Evolutionary conservation across 768 basidiomycete genomes (phyloP).

Genomic region (Floccularia luteovirens): DNA sequence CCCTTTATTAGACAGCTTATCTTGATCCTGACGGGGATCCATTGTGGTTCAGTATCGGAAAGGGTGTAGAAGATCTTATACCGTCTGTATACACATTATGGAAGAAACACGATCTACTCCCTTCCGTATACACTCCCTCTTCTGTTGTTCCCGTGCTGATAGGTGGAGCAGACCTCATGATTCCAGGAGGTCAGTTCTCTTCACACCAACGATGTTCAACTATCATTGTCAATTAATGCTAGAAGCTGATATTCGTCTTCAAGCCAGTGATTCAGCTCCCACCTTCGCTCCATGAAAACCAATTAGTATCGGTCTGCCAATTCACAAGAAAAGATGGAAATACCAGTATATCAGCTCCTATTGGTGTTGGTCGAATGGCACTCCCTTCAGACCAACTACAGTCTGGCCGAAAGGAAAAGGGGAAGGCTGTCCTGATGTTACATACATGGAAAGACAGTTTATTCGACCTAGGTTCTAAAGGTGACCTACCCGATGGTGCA

Average conservation of each 20-base stretch:
- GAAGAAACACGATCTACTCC: slow-evolving; percentile 64
- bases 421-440: slow-evolving; percentile 67
- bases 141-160: slow-evolving; percentile 65
- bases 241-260: slow-evolving; percentile 5
- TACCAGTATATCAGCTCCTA: slow-evolving; percentile 40
- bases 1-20: slow-evolving; percentile 47
- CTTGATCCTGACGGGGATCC: slow-evolving; percentile 61
- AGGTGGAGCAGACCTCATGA: slow-evolving; percentile 85
- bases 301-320: slow-evolving; percentile 60
- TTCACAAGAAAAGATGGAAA: slow-evolving; percentile 25
- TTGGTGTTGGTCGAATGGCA: slow-evolving; percentile 75
- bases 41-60: slow-evolving; percentile 73
- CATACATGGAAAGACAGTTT: slow-evolving; percentile 76
- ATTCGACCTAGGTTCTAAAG: slow-evolving; percentile 66
- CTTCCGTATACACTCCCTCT: slow-evolving; percentile 62
- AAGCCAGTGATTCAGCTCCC: slow-evolving; percentile 56
- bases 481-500: slow-evolving; percentile 41
- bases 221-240: neutral
- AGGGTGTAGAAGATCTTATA: slow-evolving; percentile 57
- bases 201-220: no score
- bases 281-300: slow-evolving; percentile 29
- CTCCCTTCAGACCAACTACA: slow-evolving; percentile 40
- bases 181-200: slow-evolving; percentile 65
- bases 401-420: slow-evolving; percentile 42
- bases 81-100: slow-evolving; percentile 82